Conservation (phyloP, 345 rosid genomes). For the Gossypium ekmanianum region DNA sequence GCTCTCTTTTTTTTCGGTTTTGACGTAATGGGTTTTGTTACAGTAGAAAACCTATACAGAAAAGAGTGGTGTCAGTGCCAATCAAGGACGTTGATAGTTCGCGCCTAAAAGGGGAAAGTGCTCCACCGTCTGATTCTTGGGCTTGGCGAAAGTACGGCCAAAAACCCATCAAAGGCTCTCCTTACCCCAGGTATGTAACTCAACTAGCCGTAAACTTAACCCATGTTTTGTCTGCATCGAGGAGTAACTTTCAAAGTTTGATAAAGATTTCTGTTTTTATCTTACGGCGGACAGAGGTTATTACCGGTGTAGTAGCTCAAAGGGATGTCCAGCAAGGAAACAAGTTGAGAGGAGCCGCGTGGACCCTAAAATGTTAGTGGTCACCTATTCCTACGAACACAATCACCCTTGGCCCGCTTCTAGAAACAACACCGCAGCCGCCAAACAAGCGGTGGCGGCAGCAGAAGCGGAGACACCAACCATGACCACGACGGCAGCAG, state of each 20-base stretch:
- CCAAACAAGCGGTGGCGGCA: conserved; percentile 6
- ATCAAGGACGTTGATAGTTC: conserved; percentile 76
- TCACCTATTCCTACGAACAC: conserved; percentile 89
- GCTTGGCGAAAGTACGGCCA: conserved; percentile 99
- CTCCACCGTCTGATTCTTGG: conserved; percentile 94
- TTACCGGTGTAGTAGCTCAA: conserved; percentile 92
- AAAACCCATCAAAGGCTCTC: conserved; percentile 96
- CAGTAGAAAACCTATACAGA: conserved; percentile 63
- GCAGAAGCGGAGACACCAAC: conserved; percentile 9
- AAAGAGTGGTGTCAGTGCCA: conserved; percentile 77
- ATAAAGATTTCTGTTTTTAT: neutral
- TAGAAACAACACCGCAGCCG: conserved; percentile 28
- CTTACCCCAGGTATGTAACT: conserved; percentile 67
- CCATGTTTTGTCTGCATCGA: neutral
- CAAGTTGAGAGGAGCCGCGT: conserved; percentile 89
- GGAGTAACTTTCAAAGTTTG: neutral
- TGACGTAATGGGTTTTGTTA: neutral
- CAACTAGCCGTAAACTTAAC: neutral
- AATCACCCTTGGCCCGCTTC: conserved; percentile 83
- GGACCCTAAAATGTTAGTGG: conserved; percentile 73
- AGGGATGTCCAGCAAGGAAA: conserved; percentile 94
- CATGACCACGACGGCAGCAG: conserved; percentile 13
- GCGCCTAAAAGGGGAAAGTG: conserved; percentile 64
- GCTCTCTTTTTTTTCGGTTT: neutral
- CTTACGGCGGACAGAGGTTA: conserved; percentile 60